These are phyloP conservation scores for Nasturtium officinale DNA, from an alignment of 345 rosid species.

Conservation along the genomic window DNA sequence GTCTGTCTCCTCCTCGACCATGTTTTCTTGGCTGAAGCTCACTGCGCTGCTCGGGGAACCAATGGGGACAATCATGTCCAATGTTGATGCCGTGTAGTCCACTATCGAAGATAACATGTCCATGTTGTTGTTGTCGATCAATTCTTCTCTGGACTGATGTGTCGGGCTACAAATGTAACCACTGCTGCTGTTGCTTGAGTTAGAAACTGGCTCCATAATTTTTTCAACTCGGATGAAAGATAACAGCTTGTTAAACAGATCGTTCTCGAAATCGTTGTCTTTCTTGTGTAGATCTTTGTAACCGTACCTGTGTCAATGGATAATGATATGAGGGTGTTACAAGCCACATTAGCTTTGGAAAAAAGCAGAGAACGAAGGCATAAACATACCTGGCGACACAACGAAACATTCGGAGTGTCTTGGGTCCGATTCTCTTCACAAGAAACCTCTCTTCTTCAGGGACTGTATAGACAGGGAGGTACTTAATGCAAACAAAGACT, in stretches of 20 bases:
- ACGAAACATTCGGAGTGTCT: constrained; percentile 67
- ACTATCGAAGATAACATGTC: constrained; percentile 37
- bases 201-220: constrained; percentile 71
- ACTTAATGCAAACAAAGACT: constrained; percentile 70
- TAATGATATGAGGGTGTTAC: too few relatives aligned
- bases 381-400: constrained; percentile 57
- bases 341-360: too few relatives aligned
- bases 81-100: constrained; percentile 48
- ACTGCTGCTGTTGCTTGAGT: constrained; percentile 50
- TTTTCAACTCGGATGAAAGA: constrained; percentile 59
- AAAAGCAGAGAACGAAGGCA: neutral
- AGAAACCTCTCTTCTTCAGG: constrained; percentile 77
- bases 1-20: constrained; percentile 39
- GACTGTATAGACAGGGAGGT: constrained; percentile 76
- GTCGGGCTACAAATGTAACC: constrained; percentile 54
- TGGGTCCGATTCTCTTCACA: constrained; percentile 73
- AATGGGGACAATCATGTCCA: constrained; percentile 51
- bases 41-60: constrained; percentile 33
- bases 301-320: constrained; percentile 57
- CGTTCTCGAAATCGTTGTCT: constrained; percentile 69
- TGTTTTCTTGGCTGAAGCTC: constrained; percentile 31
- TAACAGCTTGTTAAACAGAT: constrained; percentile 58
- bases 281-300: constrained; percentile 78
- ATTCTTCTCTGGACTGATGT: constrained; percentile 41
- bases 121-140: constrained; percentile 32